Evolutionary conservation across 768 basidiomycete genomes (phyloP).

Genomic region (Xerocomellus intermedius): DNA sequence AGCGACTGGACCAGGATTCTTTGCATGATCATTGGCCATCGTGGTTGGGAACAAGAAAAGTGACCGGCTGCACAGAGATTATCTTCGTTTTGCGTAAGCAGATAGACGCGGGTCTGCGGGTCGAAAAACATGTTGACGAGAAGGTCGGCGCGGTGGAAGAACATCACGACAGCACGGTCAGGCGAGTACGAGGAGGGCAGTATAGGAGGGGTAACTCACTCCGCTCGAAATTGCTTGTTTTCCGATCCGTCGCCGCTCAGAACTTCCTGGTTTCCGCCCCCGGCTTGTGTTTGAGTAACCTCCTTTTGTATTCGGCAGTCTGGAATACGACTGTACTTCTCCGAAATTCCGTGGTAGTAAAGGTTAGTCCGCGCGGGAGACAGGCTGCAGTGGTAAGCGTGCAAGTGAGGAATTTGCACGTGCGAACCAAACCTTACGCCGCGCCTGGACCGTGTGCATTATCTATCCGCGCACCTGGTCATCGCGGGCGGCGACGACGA

Average conservation of each 20-base stretch:
- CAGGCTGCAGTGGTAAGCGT: conserved; percentile 28
- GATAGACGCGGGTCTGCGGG: conserved; percentile 27
- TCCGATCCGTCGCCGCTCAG: conserved; percentile 40
- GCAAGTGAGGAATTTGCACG: conserved; percentile 30
- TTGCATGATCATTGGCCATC: conserved; percentile 34
- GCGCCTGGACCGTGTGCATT: conserved; percentile 31
- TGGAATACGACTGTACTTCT: conserved; percentile 4
- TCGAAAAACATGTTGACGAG: conserved; percentile 19
- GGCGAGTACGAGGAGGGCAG: neutral
- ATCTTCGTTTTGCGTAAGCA: conserved; percentile 33
- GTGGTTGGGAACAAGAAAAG: conserved; percentile 22
- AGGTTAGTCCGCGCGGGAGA: conserved; percentile 7
- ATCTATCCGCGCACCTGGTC: conserved; percentile 6
- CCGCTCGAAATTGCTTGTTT: conserved; percentile 37
- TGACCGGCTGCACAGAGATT: conserved; percentile 24
- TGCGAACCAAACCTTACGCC: conserved; percentile 33
- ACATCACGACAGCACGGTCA: conserved; percentile 5
- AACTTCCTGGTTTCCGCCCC: conserved; percentile 21
- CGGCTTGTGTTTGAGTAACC: conserved; percentile 10
- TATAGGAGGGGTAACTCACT: conserved; percentile 27
- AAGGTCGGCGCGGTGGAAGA: conserved; percentile 7
- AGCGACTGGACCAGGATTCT: conserved; percentile 36
- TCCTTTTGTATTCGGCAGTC: conserved; percentile 11
- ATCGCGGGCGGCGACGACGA: conserved; percentile 22
- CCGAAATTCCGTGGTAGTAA: conserved; percentile 7